Percentiles rank a stretch among this genome's conserved stretches.
These are phyloP conservation scores for Lipomyces kockii DNA, from an alignment of 805 yeast genomes.

Conservation along the genomic window DNA sequence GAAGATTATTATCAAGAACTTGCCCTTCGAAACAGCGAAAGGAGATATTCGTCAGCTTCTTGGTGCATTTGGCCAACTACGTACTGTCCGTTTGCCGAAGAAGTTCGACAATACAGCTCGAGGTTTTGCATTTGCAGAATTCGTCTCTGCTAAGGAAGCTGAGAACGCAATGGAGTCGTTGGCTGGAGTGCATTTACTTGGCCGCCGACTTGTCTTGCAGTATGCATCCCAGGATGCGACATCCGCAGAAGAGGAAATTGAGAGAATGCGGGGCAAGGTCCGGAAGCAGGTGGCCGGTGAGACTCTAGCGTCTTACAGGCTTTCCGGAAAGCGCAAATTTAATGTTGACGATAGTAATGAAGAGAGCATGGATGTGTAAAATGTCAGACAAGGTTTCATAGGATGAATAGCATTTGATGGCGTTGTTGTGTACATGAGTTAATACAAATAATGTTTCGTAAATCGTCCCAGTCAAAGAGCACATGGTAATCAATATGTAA, in stretches of 20 bases:
- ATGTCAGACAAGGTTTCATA: conserved; percentile 4
- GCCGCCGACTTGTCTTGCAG: conserved; percentile 91
- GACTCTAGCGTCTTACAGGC: conserved; percentile 66
- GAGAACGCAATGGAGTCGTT: conserved; percentile 91
- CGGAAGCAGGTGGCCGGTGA: conserved; percentile 77
- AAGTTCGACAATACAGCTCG: conserved; percentile 93
- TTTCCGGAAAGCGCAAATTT: conserved; percentile 68
- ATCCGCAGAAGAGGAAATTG: conserved; percentile 88
- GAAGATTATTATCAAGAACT: conserved; percentile 91
- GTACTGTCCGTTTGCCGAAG: conserved; percentile 94
- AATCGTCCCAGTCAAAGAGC: background rate
- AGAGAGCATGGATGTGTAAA: conserved; percentile 4
- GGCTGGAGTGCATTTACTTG: conserved; percentile 94
- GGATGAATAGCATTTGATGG: background rate
- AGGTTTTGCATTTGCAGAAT: conserved; percentile 98
- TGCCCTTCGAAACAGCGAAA: conserved; percentile 95
- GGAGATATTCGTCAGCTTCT: conserved; percentile 91
- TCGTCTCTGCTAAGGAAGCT: conserved; percentile 80
- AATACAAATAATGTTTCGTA: background rate
- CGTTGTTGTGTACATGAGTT: background rate
- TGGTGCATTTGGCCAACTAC: conserved; percentile 91
- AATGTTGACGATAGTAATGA: conserved; percentile 64
- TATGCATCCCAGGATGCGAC: conserved; percentile 82
- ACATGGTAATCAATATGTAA: background rate
- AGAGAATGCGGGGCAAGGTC: conserved; percentile 85